Conservation (phyloP, 164 flowering plant species). For the Cinnamomum chago region DNA sequence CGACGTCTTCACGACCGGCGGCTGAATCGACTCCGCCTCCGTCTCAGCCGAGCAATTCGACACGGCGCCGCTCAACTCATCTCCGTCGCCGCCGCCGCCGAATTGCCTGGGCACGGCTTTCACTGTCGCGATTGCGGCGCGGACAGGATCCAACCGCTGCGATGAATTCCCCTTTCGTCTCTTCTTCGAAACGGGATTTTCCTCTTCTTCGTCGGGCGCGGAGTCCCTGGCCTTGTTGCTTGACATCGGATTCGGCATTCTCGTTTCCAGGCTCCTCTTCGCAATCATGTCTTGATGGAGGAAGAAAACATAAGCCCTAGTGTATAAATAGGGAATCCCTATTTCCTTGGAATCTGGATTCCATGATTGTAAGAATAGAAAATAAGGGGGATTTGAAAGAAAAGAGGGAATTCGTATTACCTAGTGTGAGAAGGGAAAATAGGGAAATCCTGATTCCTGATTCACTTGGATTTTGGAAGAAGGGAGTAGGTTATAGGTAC, state of each 20-base stretch:
- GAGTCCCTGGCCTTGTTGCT: slow-evolving; percentile 29
- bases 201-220: slow-evolving; percentile 16
- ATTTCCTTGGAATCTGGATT: too few species aligned
- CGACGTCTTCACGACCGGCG: slow-evolving; percentile 40
- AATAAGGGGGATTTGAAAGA: neutral
- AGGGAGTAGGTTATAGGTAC: too few species aligned
- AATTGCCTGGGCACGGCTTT: slow-evolving; percentile 19
- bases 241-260: slow-evolving; percentile 40
- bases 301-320: slow-evolving; percentile 1
- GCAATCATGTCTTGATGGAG: slow-evolving; percentile 32
- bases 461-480: too few species aligned
- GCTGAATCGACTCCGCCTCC: slow-evolving; percentile 24
- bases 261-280: slow-evolving; percentile 33
- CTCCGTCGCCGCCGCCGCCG: slow-evolving; percentile 7
- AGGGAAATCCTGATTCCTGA: too few species aligned
- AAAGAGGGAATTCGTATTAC: too few species aligned
- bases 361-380: neutral
- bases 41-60: slow-evolving; percentile 28
- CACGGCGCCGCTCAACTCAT: slow-evolving; percentile 19
- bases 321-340: neutral
- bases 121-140: slow-evolving; percentile 49
- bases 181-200: slow-evolving; percentile 19
- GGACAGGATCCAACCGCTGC: slow-evolving; percentile 51
- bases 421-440: too few species aligned
- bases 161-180: slow-evolving; percentile 24